Base-by-base conservation (phyloP, 2,329 filamentous ascomycete species). In the Colletotrichum noveboracense region DNA sequence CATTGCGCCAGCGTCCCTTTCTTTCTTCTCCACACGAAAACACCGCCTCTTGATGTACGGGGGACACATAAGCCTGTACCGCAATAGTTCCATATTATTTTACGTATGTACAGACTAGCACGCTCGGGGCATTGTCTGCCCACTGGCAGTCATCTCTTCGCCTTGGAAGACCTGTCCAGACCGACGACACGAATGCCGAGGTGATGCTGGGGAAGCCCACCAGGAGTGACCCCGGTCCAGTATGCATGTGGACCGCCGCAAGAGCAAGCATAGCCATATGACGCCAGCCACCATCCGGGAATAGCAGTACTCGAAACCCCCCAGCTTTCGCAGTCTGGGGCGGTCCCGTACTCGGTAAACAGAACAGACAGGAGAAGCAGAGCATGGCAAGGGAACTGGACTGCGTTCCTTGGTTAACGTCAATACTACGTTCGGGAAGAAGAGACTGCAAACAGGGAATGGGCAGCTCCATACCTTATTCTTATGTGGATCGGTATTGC, bases 401-500 rank as follows among this genome's bases (percentile, higher is more conserved):
- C 43, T 7, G n/a, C 13, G 61, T 64, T 64, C 32, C 34, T 62
- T 55, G 67, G 48, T 32, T 30, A 69, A 21, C 66, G 52, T 69
- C 52, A 70, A 70, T 58, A 68, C 52, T 38, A 38, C 32, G 28
- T 56, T 8, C 65, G 24, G 52, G 26, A 56, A 52, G 28, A 28
- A 58, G 34, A 68, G 26, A 18, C 18, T 36, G 66, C 66, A 58
- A 28, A 21, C 32, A 69, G 66, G 66, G 55, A 38, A 69, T 12
- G 34, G 58, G 58, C 66, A 36, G 56, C 30, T 43, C 66, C 66
- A 69, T 69, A 24, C 26, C 61, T 65, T 74, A 61, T 38, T 26
- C 21, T 58, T 12, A 52, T 52, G 70, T 76, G 74, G 74, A 76
- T 48, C 74, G 70, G 65, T 24, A 55, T 43, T 52, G 48, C 74